Percentiles rank a stretch among this genome's conserved stretches.
These are phyloP conservation scores for Ophiostoma piceae DNA, from an alignment of 2,329 filamentous ascomycete genomes.

Conservation along the genomic window DNA sequence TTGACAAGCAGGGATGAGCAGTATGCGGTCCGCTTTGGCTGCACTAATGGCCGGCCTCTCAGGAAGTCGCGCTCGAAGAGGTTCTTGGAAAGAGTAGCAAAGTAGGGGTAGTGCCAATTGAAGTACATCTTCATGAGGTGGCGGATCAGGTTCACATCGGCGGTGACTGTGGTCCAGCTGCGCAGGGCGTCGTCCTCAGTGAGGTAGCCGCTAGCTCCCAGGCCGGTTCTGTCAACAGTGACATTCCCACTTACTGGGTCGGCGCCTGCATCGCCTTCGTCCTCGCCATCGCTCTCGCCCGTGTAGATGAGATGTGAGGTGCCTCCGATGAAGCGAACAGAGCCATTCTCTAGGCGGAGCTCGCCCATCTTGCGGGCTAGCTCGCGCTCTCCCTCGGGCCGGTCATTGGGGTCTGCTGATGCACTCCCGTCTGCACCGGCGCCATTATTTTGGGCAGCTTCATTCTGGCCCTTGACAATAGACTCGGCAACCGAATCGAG, in stretches of 20 bases:
- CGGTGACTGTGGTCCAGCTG: slow-evolving; percentile 83
- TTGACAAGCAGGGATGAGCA: slow-evolving; percentile 90
- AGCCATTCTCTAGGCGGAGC: slow-evolving; percentile 78
- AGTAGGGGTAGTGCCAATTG: slow-evolving; percentile 95
- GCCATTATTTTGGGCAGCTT: slow-evolving; percentile 30
- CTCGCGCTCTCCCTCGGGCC: slow-evolving; percentile 63
- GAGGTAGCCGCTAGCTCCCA: slow-evolving; percentile 22
- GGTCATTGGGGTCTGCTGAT: slow-evolving; percentile 32
- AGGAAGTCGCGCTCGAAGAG: slow-evolving; percentile 84
- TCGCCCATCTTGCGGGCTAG: slow-evolving; percentile 91
- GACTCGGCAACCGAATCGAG: slow-evolving; percentile 53
- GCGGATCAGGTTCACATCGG: slow-evolving; percentile 69
- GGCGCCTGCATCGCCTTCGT: not conserved
- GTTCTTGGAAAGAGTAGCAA: slow-evolving; percentile 80
- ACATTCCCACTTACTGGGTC: not conserved
- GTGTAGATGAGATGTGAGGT: slow-evolving; percentile 86
- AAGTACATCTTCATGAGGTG: slow-evolving; percentile 98
- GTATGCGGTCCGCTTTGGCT: slow-evolving; percentile 58
- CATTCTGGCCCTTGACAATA: slow-evolving; percentile 40
- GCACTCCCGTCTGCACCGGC: slow-evolving; percentile 35
- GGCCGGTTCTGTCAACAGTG: slow-evolving; percentile 31
- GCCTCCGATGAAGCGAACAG: slow-evolving; percentile 84
- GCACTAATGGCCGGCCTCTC: slow-evolving; percentile 56
- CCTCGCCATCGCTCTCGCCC: slow-evolving; percentile 29
- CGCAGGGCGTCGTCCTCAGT: slow-evolving; percentile 63